These are phyloP conservation scores for Plasmopara viticola DNA, from an alignment of 352 stramenopile species.

Conservation along the genomic window DNA sequence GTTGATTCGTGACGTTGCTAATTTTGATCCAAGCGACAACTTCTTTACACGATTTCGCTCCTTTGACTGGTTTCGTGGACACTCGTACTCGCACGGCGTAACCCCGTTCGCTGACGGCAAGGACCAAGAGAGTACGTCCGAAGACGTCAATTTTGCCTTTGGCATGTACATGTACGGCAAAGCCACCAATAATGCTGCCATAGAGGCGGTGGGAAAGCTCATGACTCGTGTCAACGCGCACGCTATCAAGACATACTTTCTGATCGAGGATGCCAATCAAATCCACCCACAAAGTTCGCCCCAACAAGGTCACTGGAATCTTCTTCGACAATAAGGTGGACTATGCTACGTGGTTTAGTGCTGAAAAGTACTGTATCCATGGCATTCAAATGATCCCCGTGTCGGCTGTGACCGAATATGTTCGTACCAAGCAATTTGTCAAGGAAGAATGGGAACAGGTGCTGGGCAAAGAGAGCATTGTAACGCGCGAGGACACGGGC, in stretches of 20 bases:
- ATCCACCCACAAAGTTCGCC: conserved; percentile 52
- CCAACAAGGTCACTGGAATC: conserved; percentile 66
- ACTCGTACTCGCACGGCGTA: conserved; percentile 66
- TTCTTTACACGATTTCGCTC: conserved; percentile 65
- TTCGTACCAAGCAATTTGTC: conserved; percentile 52
- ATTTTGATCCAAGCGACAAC: conserved; percentile 39
- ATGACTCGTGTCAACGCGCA: conserved; percentile 61
- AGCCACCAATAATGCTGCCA: conserved; percentile 38
- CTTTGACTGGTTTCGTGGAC: conserved; percentile 63
- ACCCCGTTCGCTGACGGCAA: conserved; percentile 54
- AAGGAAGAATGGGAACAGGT: conserved; percentile 72
- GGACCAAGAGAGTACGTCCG: conserved; percentile 61
- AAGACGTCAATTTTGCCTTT: conserved; percentile 78
- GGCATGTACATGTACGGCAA: conserved; percentile 67
- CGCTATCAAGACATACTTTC: conserved; percentile 66
- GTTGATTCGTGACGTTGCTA: conserved; percentile 66
- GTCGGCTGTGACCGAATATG: conserved; percentile 59
- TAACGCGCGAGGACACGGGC: conserved; percentile 31
- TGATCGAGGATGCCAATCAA: conserved; percentile 55
- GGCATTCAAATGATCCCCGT: conserved; percentile 76
- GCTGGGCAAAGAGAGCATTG: conserved; percentile 51
- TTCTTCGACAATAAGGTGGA: conserved; percentile 69
- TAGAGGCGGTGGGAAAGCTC: conserved; percentile 58
- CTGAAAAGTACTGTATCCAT: conserved; percentile 64
- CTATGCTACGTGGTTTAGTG: conserved; percentile 68